Evolutionary conservation across 805 yeast genomes (phyloP), one percentile per base, ranked within the genome.

Genomic region (Candida jianshihensis): DNA sequence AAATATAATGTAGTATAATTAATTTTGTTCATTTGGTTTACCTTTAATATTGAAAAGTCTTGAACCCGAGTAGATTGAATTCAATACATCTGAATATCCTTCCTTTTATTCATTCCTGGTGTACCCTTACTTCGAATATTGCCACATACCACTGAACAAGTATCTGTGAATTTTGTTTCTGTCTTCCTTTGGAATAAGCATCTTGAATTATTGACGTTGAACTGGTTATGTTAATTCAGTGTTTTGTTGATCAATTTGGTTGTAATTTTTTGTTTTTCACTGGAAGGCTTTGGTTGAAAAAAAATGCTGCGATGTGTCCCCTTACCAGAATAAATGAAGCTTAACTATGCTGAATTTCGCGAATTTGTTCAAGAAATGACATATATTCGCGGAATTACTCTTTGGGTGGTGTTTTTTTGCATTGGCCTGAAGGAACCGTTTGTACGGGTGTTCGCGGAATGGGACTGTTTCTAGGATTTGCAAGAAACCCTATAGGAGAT

Each of bases 101-200:
- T n/a, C n/a, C n/a, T n/a, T n/a, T n/a, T n/a, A n/a, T n/a, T n/a
- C n/a, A 34, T 21, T 20, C 11, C 15, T 7, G 4, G 18, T 26
- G n/a, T 8, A 27, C 26, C 29, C 14, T 17, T 32, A 20, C 13
- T 27, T 14, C n/a, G 19, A n/a, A 13, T 22, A 26, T n/a, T 25
- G 34, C 30, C 43, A 81, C 92, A 70, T 81, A 84, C 94, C 94
- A 75, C 88, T 89, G 86, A 89, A 92, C 75, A 92, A 92, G 85
- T 89, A 83, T 72, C 81, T 85, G 94, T 88, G 96, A 72, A 92
- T 92, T 89, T 86, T 86, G 78, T 86, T 87, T 83, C 99, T 89
- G 73, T 92, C 98, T 74, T 87, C 95, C 78, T 86, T 92, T 76
- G 99, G 97, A 81, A 92, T 92, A 78, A 92, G 81, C 99, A 92